phyloP scores from a whole-genome alignment of 192 early-diverging fungal genomes.

The Linnemannia exigua region DNA sequence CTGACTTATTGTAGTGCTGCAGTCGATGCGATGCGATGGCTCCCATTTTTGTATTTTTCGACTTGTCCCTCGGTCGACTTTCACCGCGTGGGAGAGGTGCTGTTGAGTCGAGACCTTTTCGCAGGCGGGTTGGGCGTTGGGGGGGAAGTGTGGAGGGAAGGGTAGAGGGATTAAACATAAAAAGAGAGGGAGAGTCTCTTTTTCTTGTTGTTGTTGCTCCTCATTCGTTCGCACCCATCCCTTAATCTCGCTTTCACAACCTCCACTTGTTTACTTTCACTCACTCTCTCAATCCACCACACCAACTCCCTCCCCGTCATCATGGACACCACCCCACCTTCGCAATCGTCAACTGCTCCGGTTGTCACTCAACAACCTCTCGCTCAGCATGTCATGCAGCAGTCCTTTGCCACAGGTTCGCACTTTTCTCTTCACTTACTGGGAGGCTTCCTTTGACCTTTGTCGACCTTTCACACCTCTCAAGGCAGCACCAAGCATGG shows the following conservation, averaged over 20 bases:
- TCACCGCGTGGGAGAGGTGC: background rate
- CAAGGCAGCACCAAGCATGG: background rate
- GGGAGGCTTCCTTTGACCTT: no score
- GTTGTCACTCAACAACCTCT: slow-evolving; percentile 22
- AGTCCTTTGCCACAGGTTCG: slow-evolving; percentile 33
- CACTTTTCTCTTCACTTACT: background rate
- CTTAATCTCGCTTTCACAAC: background rate
- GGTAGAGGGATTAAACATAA: no score
- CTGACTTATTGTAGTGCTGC: background rate
- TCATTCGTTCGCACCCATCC: background rate
- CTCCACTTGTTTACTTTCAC: background rate
- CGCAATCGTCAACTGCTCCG: background rate
- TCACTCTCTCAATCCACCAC: background rate
- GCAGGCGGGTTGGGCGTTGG: no score
- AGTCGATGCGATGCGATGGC: background rate
- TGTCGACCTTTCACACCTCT: background rate
- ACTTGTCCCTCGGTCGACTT: background rate
- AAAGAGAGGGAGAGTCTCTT: background rate
- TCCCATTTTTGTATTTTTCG: background rate
- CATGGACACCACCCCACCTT: background rate
- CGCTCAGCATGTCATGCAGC: slow-evolving; percentile 34
- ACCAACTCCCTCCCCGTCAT: background rate
- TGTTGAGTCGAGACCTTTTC: background rate
- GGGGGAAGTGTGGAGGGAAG: background rate
- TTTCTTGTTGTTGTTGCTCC: background rate